Base-by-base conservation (phyloP, 1,284 basidiomycete genomes). In the Ceratobasidium sp. region DNA sequence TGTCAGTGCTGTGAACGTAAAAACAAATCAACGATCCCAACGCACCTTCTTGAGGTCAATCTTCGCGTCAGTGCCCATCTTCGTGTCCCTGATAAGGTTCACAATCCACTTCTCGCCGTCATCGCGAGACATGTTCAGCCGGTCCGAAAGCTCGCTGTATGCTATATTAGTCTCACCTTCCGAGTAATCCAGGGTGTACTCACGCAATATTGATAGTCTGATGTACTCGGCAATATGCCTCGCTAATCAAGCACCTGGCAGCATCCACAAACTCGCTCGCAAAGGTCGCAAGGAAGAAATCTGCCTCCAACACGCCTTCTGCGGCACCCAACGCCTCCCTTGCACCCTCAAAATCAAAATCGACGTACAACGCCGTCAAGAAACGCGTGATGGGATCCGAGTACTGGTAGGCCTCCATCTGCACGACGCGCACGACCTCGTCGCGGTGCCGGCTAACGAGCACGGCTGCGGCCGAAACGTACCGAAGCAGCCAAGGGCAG, bases 81-180 rank as follows among this genome's bases (percentile, higher is more conserved):
- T 66, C 74, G 96, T 98, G 83, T 98, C 98, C 64, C 96, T 90
- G 79, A 98, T 97, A 75, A 98, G 90, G 85, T 98, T 98, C 79
- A 98, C 97, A 78, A 99, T 97, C 97, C 97, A 99, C 82, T 98
- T 98, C 82, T 98, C 97, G 74, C 97, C 98, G 80, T 98, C 97
- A 79, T 96, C 95, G 72, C 87, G 89, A 29, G 92, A 92, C 73
- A 98, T 88, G 83, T 98, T 98, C 46, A 99, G 87, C 14, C 96
- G 90, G 80, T 94, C 91, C 19, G 96, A 97, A 39, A 99, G 88
- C 81, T 98, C 95, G 76, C 93, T 95, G 77, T 8, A 63, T 71
- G 68, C 68, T 37, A 58, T 24, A 9, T 24, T 24, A 24, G 0
- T 39, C 46, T 29, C 22, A 16, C 14, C 27, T 22, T 22, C 22